Evolutionary conservation across 176 grass and related monocot genomes (phyloP), one percentile per base, ranked within the genome.

Genomic region (Ensete ventricosum): DNA sequence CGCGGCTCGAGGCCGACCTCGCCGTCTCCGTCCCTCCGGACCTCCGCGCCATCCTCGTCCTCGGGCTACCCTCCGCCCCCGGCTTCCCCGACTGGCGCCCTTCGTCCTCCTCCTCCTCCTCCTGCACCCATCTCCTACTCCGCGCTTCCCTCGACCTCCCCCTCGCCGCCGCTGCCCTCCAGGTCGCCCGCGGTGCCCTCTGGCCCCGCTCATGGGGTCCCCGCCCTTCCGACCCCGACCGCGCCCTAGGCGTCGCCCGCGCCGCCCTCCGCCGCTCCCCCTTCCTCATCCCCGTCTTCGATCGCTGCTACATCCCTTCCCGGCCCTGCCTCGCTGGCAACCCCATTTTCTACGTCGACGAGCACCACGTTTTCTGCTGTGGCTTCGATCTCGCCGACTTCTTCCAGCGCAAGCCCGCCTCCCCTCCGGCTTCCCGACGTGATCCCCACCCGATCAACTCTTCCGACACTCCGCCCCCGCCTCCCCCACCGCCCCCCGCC

Each of bases 311-410:
- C 54, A 52, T 99, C 13, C 95, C 95, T 73, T 89, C 81, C 84
- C 73, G 62, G 11, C 95, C 88, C 59, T 81, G 82, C 78, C 88
- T 99, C 27, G 95, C 95, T 0, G 95, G 95, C 0, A 99, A 99
- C 64, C 95, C 95, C 9, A 86, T 99, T 1, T 99, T 99, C 86
- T 94, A 85, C 79, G 86, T 99, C 53, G 83, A 87, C 72, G 95
- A 99, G 66, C 86, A 91, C 79, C 80, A 86, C 79, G 81, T 99
- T 10, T 71, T 93, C 74, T 97, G 94, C 83, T 97, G 94, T 52
- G 90, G 88, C 72, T 77, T 97, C 58, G 94, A 93, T 69, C 62
- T 97, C 74, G 81, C 89, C 50, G 82, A 93, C 66, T 97, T 93
- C 81, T 97, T 97, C 81, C 82, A 89, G 29, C 82, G 82, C 8